Conservation (phyloP, 768 basidiomycete species). For the Podaxis rugospora region DNA sequence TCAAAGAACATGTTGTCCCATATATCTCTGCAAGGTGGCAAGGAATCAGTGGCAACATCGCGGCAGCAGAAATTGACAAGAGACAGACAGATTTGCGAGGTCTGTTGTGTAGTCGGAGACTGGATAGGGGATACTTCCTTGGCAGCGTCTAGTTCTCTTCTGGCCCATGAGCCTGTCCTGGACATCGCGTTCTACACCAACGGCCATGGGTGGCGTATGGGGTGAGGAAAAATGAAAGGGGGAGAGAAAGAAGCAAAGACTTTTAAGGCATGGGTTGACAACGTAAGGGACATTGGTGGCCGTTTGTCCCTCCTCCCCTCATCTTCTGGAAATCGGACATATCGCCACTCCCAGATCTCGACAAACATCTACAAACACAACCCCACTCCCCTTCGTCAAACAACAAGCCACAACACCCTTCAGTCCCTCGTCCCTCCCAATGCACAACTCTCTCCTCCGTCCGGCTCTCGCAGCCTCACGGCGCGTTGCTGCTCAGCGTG, state of each 20-base stretch:
- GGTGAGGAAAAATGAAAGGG: conserved; percentile 14
- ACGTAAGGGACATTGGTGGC: conserved; percentile 7
- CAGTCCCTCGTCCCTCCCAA: not conserved
- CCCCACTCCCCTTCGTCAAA: not conserved
- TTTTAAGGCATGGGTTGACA: not conserved
- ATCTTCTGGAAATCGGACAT: conserved; percentile 9
- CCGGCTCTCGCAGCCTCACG: conserved; percentile 30
- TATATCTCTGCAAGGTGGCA: conserved; percentile 44
- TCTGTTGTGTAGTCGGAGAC: conserved; percentile 38
- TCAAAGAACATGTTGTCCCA: conserved; percentile 69
- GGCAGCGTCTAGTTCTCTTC: conserved; percentile 33
- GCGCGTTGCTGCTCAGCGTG: not conserved
- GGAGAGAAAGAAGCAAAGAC: not conserved
- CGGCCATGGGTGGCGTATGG: conserved; percentile 14
- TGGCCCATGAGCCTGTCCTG: conserved; percentile 39
- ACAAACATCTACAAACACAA: not conserved
- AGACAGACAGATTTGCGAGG: conserved; percentile 51
- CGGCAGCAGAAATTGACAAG: not conserved
- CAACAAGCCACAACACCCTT: not conserved
- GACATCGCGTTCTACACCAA: conserved; percentile 36
- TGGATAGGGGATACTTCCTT: conserved; percentile 54
- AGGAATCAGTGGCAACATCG: not conserved
- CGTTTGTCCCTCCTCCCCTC: not conserved
- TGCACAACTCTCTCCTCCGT: conserved; percentile 29
- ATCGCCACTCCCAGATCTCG: not conserved